Conservation (phyloP, 2,329 filamentous ascomycete species). For the Aspergillus pseudotamarii region DNA sequence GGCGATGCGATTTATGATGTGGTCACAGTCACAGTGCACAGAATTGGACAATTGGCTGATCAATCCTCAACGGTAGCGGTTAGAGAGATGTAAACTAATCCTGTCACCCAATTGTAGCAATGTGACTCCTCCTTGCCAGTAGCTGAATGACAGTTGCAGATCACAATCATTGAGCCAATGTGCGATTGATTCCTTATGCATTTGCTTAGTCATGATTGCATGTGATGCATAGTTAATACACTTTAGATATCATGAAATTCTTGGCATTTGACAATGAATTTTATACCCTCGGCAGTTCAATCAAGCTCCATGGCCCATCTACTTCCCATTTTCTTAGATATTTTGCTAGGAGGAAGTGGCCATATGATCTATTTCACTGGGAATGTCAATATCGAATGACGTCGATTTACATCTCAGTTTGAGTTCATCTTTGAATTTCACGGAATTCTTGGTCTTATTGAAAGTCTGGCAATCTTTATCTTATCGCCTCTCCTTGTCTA, state of each 20-base stretch:
- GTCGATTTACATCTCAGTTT: not conserved
- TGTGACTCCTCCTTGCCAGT: not conserved
- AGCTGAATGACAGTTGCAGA: not conserved
- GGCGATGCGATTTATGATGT: not conserved
- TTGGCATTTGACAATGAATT: not conserved
- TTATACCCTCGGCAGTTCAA: not conserved
- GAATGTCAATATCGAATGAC: not conserved
- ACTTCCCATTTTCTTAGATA: not conserved
- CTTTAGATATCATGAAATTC: not conserved
- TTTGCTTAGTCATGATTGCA: not conserved
- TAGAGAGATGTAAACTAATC: not conserved
- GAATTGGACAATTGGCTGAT: no score
- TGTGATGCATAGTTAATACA: not conserved
- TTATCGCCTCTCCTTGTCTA: not conserved
- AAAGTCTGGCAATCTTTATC: not conserved
- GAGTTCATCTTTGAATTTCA: not conserved
- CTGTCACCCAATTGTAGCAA: not conserved
- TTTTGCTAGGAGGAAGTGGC: not conserved
- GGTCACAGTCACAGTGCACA: no score
- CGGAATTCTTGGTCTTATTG: no score
- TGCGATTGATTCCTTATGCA: not conserved
- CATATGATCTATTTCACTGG: not conserved
- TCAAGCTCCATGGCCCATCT: not conserved
- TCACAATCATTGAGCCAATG: not conserved
- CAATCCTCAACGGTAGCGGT: no score